These are phyloP conservation scores for Rhodotorula kratochvilovae DNA, from an alignment of 768 basidiomycete genomes.

Conservation along the genomic window DNA sequence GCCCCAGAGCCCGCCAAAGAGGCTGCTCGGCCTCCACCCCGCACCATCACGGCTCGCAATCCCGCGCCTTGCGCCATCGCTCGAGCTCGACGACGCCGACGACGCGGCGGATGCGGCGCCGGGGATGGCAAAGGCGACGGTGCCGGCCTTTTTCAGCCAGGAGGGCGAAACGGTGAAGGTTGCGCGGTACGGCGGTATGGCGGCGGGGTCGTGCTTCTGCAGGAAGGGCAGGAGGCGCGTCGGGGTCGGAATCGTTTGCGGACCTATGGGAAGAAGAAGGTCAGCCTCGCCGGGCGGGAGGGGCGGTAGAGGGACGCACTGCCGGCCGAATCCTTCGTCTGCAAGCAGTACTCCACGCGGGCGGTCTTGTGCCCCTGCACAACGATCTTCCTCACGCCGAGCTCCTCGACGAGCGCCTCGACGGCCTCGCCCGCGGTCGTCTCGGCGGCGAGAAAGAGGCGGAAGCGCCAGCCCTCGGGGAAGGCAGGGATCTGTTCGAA, in stretches of 20 bases:
- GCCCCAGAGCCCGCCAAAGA: conserved; percentile 56
- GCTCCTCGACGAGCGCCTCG: conserved; percentile 56
- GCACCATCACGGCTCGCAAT: conserved; percentile 42
- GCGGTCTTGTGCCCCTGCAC: conserved; percentile 66
- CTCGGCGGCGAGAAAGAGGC: conserved; percentile 60
- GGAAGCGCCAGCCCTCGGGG: conserved; percentile 66
- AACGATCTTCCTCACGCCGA: conserved; percentile 61
- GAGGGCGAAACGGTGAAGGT: conserved; percentile 30
- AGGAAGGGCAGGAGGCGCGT: conserved; percentile 14
- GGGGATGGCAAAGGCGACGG: conserved; percentile 27
- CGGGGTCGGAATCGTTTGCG: conserved; percentile 22
- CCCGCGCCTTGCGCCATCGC: conserved; percentile 1
- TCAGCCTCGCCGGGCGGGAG: conserved; percentile 1
- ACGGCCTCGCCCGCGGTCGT: conserved; percentile 60
- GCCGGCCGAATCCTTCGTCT: background rate
- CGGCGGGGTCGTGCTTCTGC: background rate
- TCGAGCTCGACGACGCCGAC: background rate
- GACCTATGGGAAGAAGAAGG: conserved; percentile 6
- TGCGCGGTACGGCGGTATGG: background rate
- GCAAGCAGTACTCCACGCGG: conserved; percentile 59
- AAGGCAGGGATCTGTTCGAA: conserved; percentile 69
- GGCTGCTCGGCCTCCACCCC: conserved; percentile 73
- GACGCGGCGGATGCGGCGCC: background rate
- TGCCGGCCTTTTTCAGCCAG: conserved; percentile 31
- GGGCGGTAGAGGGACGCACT: background rate